phyloP scores from a whole-genome alignment of 2,329 filamentous ascomycete genomes.

The Macrophomina pseudophaseolina region DNA sequence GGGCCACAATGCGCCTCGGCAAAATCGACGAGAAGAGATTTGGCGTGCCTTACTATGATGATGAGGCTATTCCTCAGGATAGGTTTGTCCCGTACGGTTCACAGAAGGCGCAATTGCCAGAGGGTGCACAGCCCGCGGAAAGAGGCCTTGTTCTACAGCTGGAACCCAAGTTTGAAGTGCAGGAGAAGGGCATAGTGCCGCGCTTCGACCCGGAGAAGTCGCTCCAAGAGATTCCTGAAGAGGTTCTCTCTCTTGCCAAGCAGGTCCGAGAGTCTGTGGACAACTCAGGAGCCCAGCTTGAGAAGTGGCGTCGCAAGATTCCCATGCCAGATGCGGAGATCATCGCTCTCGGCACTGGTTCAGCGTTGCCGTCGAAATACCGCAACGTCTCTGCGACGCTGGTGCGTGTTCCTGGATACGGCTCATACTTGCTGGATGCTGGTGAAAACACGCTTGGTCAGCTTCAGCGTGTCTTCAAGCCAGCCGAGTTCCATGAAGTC shows the following conservation, averaged over 20 bases:
- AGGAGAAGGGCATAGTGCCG: slow-evolving; percentile 37
- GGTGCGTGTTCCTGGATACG: slow-evolving; percentile 79
- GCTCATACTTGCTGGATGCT: slow-evolving; percentile 89
- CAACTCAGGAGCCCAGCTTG: slow-evolving; percentile 51
- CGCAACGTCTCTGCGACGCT: slow-evolving; percentile 93
- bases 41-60: slow-evolving; percentile 66
- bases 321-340: slow-evolving; percentile 80
- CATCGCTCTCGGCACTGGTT: slow-evolving; percentile 88
- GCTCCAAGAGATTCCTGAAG: slow-evolving; percentile 43
- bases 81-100: slow-evolving; percentile 26
- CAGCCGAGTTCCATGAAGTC: slow-evolving; percentile 69
- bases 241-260: slow-evolving; percentile 61
- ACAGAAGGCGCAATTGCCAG: slow-evolving; percentile 32
- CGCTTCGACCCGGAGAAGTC: slow-evolving; percentile 48
- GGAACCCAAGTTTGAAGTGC: slow-evolving; percentile 51
- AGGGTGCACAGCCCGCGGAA: slow-evolving; percentile 39
- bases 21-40: slow-evolving; percentile 77
- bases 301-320: slow-evolving; percentile 66
- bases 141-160: slow-evolving; percentile 51
- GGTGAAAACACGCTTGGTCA: slow-evolving; percentile 94
- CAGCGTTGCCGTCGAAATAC: slow-evolving; percentile 87
- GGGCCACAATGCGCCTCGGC: slow-evolving; percentile 71
- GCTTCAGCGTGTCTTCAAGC: slow-evolving; percentile 73
- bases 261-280: slow-evolving; percentile 45
- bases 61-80: slow-evolving; percentile 52